Base-by-base conservation (phyloP, 805 yeast species). In the Candida chauliodis region DNA sequence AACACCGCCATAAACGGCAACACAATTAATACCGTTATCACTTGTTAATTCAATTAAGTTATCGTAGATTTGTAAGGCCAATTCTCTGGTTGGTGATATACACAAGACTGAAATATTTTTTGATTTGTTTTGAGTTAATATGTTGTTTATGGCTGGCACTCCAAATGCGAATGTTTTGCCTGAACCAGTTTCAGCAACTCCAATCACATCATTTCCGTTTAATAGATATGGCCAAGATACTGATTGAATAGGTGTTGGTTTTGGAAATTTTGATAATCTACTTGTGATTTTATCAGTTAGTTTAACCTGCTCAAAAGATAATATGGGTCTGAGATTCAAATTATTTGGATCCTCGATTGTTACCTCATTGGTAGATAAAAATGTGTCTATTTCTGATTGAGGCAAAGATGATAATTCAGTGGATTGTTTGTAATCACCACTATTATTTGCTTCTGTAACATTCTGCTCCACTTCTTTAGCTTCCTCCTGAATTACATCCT, bases 131-230 rank as follows among this genome's bases (percentile, higher is more conserved):
- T 70, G 52, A 33, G 67, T 55, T 28, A 79, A 52, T 41, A 91
- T 66, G 45, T 80, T 79, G 54, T 87, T 73, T 37, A 91, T 75
- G n/a, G 97, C 96, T 34, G 99, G 99, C 22, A 93, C 93, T 58
- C 96, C 96, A 59, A 91, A 93, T 0, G 96, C 98, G 64, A 91
- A 83, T 0, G 99, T 91, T 63, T 91, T 91, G 55, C 99, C 99
- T 1, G 96, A 87, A 26, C 99, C 99, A 3, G 99, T 91, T 66
- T 91, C 97, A 10, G 99, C 99, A 47, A 91, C 96, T 60, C 98
- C 99, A 48, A 91, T 78, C 18, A 90, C 95, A 58, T 91, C 99
- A 42, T 81, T 75, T 13, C 84, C 84, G 15, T 76, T 65, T 36
- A 89, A 65, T 37, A 91, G 65, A 55, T 78, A 88, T 47, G 99